Percentiles rank a stretch among this genome's conserved stretches.
Evolutionary conservation across 441 rosid species (phyloP).

Genomic region (California macrophylla): DNA sequence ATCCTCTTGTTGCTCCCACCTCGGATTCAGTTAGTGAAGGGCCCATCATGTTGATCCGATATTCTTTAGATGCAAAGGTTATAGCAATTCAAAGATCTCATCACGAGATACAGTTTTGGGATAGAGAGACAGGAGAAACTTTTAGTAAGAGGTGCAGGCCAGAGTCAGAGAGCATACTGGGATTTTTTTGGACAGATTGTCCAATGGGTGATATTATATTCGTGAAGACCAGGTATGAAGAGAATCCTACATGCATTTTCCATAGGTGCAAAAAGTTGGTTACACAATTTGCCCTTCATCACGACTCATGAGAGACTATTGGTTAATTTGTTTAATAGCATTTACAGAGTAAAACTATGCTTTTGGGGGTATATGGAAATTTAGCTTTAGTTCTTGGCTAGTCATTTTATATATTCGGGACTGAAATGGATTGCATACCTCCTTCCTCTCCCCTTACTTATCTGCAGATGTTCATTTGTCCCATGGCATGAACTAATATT

Average conservation of each 20-base stretch:
- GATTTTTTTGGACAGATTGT: constrained; percentile 95
- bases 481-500: neutral
- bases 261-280: neutral
- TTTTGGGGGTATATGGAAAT: neutral
- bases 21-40: constrained; percentile 73
- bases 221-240: constrained; percentile 73
- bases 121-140: constrained; percentile 62
- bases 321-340: neutral
- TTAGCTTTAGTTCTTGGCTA: neutral
- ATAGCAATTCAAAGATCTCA: constrained; percentile 76
- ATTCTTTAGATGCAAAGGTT: constrained; percentile 70
- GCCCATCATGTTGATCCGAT: constrained; percentile 58
- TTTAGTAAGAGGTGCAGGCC: constrained; percentile 52
- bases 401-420: neutral
- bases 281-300: neutral
- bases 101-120: constrained; percentile 58
- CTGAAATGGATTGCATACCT: neutral
- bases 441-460: neutral
- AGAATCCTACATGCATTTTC: constrained; percentile 14
- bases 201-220: constrained; percentile 70
- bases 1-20: constrained; percentile 47
- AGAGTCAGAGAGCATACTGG: constrained; percentile 77
- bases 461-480: neutral
- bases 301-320: neutral
- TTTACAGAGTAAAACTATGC: neutral